A percentile compares a stretch with the other conserved stretches of the same genome.
These are phyloP conservation scores for Harringtonia aguacate DNA, from an alignment of 2,329 filamentous ascomycete species.

Conservation along the genomic window DNA sequence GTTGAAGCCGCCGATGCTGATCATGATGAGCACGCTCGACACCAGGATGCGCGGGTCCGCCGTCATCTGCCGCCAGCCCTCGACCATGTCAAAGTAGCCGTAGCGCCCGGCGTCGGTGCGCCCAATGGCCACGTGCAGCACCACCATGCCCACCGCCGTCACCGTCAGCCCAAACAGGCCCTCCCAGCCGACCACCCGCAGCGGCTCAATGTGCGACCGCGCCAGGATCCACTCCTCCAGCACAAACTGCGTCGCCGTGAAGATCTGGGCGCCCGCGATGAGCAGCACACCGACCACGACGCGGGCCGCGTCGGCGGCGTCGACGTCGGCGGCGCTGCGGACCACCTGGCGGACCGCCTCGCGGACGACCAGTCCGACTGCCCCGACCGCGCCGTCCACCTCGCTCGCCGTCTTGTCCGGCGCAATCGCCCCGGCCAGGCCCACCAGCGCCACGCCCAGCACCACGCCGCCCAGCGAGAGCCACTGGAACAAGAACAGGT, in stretches of 20 bases:
- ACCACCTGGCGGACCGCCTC: too few species aligned
- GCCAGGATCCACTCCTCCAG: slow-evolving; percentile 86
- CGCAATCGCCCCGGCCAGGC: slow-evolving; percentile 76
- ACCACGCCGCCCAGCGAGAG: slow-evolving; percentile 79
- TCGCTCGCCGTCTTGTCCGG: slow-evolving; percentile 43
- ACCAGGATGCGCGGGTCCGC: slow-evolving; percentile 59
- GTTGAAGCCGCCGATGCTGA: slow-evolving; percentile 98
- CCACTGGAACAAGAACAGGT: slow-evolving; percentile 85
- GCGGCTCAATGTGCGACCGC: slow-evolving; percentile 56
- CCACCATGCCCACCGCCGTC: slow-evolving; percentile 67
- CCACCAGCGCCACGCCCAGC: slow-evolving; percentile 77
- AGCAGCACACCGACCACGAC: slow-evolving; percentile 77
- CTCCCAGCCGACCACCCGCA: slow-evolving; percentile 93
- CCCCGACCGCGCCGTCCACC: slow-evolving; percentile 19
- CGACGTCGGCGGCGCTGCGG: slow-evolving; percentile 17
- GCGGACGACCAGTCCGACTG: too few species aligned
- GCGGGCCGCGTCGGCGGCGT: slow-evolving; percentile 40
- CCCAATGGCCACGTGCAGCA: slow-evolving; percentile 70
- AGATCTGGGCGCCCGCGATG: slow-evolving; percentile 91
- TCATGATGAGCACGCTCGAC: slow-evolving; percentile 85
- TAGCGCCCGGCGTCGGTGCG: slow-evolving; percentile 60
- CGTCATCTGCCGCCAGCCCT: slow-evolving; percentile 75
- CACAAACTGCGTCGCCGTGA: slow-evolving; percentile 94
- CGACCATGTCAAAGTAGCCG: slow-evolving; percentile 83
- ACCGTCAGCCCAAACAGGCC: slow-evolving; percentile 80